Evolutionary conservation across 495 filamentous ascomycete species (phyloP).

Genomic region (Lophiostoma macrostomum): DNA sequence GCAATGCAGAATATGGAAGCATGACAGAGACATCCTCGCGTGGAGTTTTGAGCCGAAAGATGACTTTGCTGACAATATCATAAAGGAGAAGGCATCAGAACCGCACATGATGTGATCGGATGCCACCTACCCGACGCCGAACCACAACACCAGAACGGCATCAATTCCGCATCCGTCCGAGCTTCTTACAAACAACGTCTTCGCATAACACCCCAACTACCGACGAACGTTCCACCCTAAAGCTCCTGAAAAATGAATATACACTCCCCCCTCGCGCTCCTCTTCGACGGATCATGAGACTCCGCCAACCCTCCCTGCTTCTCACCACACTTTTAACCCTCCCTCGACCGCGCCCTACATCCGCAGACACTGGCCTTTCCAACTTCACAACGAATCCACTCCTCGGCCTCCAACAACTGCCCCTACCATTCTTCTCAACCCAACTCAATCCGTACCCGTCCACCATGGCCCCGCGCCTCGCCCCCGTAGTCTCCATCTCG

Average conservation of each 20-base stretch:
- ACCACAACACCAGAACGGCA: neutral
- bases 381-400: constrained; percentile 14
- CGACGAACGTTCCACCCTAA: too few species aligned
- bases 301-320: neutral
- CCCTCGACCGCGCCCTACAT: neutral
- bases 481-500: constrained; percentile 44
- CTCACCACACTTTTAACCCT: neutral
- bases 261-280: neutral
- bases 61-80: neutral
- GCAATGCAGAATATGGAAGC: too few species aligned
- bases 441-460: neutral
- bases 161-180: neutral
- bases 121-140: neutral
- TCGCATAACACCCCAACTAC: neutral
- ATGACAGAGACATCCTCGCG: too few species aligned
- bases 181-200: constrained; percentile 11
- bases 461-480: constrained; percentile 24
- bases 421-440: neutral
- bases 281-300: constrained; percentile 19
- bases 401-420: constrained; percentile 10
- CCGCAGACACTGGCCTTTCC: neutral
- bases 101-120: too few species aligned
- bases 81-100: too few species aligned
- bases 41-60: too few species aligned
- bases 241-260: constrained; percentile 7